A percentile compares a stretch with the other conserved stretches of the same genome.
phyloP scores from a whole-genome alignment of 2,329 filamentous ascomycete species.

The Microcera coccophila region DNA sequence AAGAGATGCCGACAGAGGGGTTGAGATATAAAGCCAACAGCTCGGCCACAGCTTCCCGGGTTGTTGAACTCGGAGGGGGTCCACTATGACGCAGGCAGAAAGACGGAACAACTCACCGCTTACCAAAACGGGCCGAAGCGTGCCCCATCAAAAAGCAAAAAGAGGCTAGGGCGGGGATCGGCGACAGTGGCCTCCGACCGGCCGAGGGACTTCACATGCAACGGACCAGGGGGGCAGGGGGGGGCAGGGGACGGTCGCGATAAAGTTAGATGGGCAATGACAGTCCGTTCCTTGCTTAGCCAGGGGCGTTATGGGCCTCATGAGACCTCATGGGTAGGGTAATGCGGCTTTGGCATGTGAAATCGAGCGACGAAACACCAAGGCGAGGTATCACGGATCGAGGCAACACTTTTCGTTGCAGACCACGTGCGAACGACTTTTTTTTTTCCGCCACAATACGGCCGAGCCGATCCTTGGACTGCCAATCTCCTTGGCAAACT shows the following conservation, averaged over 20 bases:
- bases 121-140: constrained; percentile 19
- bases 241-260: constrained; percentile 1
- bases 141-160: constrained; percentile 28
- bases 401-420: no score
- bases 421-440: no score
- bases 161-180: constrained; percentile 17
- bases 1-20: constrained; percentile 20
- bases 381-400: no score
- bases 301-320: no score
- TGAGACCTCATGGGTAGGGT: no score
- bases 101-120: constrained; percentile 23
- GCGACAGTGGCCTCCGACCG: constrained; percentile 13
- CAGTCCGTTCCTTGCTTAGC: no score
- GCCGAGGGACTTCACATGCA: constrained; percentile 27
- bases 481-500: no score
- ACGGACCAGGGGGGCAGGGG: constrained; percentile 4
- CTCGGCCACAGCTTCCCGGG: constrained; percentile 20
- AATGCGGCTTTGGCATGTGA: no score
- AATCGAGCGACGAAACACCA: no score
- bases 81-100: constrained; percentile 30
- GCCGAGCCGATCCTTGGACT: no score
- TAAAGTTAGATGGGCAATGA: no score
- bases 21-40: constrained; percentile 16
- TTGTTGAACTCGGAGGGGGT: constrained; percentile 29
- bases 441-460: no score